Percentiles rank a stretch among this genome's conserved stretches.
These are phyloP conservation scores for Gossypium stocksii DNA, from an alignment of 345 rosid genomes.

Conservation along the genomic window DNA sequence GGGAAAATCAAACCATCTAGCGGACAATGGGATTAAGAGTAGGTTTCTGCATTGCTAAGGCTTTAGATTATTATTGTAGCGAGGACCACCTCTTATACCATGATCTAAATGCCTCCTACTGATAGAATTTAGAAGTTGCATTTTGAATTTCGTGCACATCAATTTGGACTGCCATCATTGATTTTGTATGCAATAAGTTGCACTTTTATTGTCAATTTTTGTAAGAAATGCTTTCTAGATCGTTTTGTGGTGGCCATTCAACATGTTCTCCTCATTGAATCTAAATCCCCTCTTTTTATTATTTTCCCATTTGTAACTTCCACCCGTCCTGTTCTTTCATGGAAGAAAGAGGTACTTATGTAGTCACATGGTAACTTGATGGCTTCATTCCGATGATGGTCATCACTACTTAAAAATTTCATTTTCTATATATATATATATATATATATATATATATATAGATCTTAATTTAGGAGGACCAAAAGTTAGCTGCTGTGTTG, in stretches of 20 bases:
- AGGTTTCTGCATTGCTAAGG: constrained; percentile 80
- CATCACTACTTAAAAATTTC: not conserved
- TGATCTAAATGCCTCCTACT: constrained; percentile 48
- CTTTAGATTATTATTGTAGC: constrained; percentile 73
- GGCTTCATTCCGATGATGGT: too few relatives aligned
- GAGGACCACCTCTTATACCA: constrained; percentile 82
- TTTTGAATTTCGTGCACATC: not conserved
- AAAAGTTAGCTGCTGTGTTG: not conserved
- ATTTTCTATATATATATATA: not conserved
- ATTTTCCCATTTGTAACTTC: not conserved
- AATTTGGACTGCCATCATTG: constrained; percentile 4
- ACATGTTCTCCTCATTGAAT: not conserved
- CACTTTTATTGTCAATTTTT: not conserved
- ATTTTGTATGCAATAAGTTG: constrained; percentile 1
- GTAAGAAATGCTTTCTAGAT: not conserved
- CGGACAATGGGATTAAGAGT: constrained; percentile 97
- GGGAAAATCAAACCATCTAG: constrained; percentile 88
- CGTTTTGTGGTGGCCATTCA: not conserved
- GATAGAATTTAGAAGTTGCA: not conserved
- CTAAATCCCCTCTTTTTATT: not conserved
- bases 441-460: not conserved
- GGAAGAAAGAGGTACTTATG: not conserved
- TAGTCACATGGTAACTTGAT: too few relatives aligned
- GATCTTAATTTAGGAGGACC: not conserved
- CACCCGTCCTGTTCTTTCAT: not conserved